A percentile compares a stretch with the other conserved stretches of the same genome.
phyloP scores from a whole-genome alignment of 169 alveolate genomes.

The Nephromyces sp. region DNA sequence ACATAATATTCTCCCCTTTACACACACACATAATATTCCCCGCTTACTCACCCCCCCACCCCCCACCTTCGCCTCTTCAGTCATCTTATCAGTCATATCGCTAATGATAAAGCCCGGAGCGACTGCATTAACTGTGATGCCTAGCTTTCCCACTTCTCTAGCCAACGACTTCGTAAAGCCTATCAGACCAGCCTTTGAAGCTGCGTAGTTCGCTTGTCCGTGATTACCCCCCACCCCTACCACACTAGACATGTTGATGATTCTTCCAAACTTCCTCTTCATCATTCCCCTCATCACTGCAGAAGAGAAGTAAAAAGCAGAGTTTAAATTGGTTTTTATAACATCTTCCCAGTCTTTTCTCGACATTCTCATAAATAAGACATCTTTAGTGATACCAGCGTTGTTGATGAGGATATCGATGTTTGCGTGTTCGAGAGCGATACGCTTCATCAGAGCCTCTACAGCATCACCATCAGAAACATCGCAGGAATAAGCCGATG shows the following conservation, averaged over 20 bases:
- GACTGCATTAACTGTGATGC: conserved; percentile 65
- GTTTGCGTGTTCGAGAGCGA: conserved; percentile 41
- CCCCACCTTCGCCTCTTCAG: conserved; percentile 49
- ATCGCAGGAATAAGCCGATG: conserved; percentile 43
- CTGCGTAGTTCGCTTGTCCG: conserved; percentile 78
- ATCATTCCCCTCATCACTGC: conserved; percentile 40
- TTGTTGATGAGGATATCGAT: conserved; percentile 78
- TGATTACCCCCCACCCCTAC: conserved; percentile 76
- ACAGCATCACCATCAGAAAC: conserved; percentile 42
- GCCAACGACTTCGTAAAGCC: conserved; percentile 74
- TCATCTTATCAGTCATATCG: conserved; percentile 44
- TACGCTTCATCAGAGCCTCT: conserved; percentile 17
- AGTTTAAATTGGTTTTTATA: conserved; percentile 64
- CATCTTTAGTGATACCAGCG: conserved; percentile 82
- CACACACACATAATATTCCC: too few species aligned
- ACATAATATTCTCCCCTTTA: too few species aligned
- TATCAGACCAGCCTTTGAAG: conserved; percentile 77
- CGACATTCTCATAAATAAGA: conserved; percentile 63
- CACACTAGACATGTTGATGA: conserved; percentile 50
- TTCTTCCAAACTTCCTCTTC: conserved; percentile 42
- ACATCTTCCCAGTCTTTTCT: conserved; percentile 77
- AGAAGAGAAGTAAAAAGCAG: conserved; percentile 40
- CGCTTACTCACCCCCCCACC: too few species aligned
- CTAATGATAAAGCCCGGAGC: conserved; percentile 64
- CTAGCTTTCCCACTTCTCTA: conserved; percentile 72